Evolutionary conservation across 78 protist genomes (phyloP).

Genomic region (Cavenderia fasciculata): DNA sequence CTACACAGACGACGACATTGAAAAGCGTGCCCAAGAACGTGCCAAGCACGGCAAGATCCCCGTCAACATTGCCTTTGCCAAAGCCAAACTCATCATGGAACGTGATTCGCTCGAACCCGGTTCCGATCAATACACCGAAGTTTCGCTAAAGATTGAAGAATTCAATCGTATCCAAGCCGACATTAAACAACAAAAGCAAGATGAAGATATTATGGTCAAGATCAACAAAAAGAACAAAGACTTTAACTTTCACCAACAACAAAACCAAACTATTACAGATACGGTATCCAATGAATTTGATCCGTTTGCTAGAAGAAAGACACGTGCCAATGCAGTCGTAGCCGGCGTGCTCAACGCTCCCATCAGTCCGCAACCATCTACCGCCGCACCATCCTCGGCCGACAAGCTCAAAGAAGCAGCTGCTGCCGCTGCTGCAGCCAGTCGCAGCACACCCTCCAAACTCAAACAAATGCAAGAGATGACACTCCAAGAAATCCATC

Average conservation of each 20-base stretch:
- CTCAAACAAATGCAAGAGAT: not conserved
- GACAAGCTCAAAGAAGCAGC: not conserved
- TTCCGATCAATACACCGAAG: not conserved
- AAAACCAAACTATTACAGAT: not conserved
- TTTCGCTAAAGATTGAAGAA: conserved; percentile 3
- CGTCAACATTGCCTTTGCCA: conserved; percentile 28
- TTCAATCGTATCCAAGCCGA: not conserved
- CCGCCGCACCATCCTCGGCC: not conserved
- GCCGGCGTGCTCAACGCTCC: not conserved
- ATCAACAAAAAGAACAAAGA: conserved; percentile 38
- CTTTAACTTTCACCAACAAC: conserved; percentile 19
- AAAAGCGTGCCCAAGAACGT: conserved; percentile 36
- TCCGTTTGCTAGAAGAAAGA: conserved; percentile 60
- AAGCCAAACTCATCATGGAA: conserved; percentile 24
- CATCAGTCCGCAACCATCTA: not conserved
- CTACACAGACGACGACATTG: conserved; percentile 55
- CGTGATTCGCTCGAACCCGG: conserved; percentile 20
- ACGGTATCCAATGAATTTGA: conserved; percentile 24
- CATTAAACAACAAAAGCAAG: not conserved
- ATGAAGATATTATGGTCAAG: not conserved
- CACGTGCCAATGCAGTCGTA: conserved; percentile 38
- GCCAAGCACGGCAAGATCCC: not conserved
- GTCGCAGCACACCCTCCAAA: not conserved
- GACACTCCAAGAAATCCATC: conserved; percentile 18
- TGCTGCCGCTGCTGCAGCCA: not conserved